These are phyloP conservation scores for Lepiota subincarnata DNA, from an alignment of 768 basidiomycete species.

Conservation along the genomic window DNA sequence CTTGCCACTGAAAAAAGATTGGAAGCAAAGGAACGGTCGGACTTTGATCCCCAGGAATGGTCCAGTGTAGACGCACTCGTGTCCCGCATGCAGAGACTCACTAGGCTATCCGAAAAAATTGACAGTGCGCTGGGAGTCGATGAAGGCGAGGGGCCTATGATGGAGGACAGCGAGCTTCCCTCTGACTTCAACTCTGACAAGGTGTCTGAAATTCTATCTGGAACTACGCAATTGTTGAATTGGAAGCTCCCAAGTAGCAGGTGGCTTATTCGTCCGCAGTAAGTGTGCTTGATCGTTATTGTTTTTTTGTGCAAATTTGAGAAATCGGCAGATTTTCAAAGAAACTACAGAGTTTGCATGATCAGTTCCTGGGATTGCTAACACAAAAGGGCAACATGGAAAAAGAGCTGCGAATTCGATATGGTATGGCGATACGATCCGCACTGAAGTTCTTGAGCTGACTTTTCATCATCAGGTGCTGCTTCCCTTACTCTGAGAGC, in stretches of 20 bases:
- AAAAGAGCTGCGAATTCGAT: constrained; percentile 44
- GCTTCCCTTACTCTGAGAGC: constrained; percentile 72
- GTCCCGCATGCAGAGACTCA: constrained; percentile 46
- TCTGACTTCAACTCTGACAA: not conserved
- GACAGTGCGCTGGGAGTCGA: constrained; percentile 37
- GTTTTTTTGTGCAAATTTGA: not conserved
- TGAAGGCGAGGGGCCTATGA: constrained; percentile 10
- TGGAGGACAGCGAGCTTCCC: constrained; percentile 11
- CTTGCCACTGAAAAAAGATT: constrained; percentile 54
- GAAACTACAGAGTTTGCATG: constrained; percentile 47
- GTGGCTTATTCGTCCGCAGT: constrained; percentile 64
- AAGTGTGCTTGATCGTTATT: constrained; percentile 12
- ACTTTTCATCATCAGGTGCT: constrained; percentile 39
- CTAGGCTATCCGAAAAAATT: constrained; percentile 54
- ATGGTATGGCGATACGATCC: constrained; percentile 36
- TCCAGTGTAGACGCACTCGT: constrained; percentile 48
- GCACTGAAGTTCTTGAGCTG: not conserved
- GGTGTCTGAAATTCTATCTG: not conserved
- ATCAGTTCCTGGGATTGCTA: constrained; percentile 38
- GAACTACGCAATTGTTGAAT: not conserved
- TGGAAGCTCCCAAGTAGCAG: constrained; percentile 14
- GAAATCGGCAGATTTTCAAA: constrained; percentile 54
- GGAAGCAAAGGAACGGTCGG: constrained; percentile 34
- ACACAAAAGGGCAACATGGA: constrained; percentile 50
- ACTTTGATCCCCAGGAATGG: constrained; percentile 44